Base-by-base conservation (phyloP, 116 monocot species). In the Trichopus zeylanicus region DNA sequence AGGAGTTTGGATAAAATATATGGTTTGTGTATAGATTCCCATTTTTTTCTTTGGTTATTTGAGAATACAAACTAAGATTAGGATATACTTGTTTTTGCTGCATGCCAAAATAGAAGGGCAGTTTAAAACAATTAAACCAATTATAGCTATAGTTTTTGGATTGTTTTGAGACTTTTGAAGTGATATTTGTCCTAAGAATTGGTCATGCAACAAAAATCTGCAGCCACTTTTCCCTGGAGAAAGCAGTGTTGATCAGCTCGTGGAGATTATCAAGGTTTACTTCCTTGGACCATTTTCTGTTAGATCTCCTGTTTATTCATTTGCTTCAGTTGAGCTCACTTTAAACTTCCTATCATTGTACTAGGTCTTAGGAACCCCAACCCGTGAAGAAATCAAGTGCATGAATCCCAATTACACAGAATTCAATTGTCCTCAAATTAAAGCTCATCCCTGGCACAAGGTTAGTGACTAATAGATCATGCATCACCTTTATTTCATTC, bases 141-240 rank as follows among this genome's bases (percentile, higher is more conserved):
- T n/a, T n/a, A n/a, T n/a, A n/a, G n/a, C n/a, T n/a, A n/a, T n/a
- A n/a, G n/a, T n/a, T n/a, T n/a, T n/a, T n/a, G n/a, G n/a, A n/a
- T n/a, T n/a, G n/a, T n/a, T n/a, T n/a, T n/a, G n/a, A n/a, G n/a
- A n/a, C n/a, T n/a, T n/a, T n/a, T n/a, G n/a, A n/a, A n/a, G n/a
- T n/a, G n/a, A n/a, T n/a, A n/a, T 63, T 13, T 37, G 31, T 16
- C 15, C 42, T 3, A 42, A 8, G 12, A n/a, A n/a, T 64, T 42
- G 26, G 53, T 19, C 27, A n/a, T 27, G 24, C 46, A 2, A 21
- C n/a, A n/a, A 11, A 21, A 12, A 42, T 64, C 10, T 71, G 27
- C 76, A 81, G 81, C 76, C 81, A 51, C 47, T 81, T 13, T 81
- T 81, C 65, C 81, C 81, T 63, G 81, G 81, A 16, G 81, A 81